Base-by-base conservation (phyloP, 2,329 filamentous ascomycete genomes). In the Immersiporthe knoxdaviesiana region DNA sequence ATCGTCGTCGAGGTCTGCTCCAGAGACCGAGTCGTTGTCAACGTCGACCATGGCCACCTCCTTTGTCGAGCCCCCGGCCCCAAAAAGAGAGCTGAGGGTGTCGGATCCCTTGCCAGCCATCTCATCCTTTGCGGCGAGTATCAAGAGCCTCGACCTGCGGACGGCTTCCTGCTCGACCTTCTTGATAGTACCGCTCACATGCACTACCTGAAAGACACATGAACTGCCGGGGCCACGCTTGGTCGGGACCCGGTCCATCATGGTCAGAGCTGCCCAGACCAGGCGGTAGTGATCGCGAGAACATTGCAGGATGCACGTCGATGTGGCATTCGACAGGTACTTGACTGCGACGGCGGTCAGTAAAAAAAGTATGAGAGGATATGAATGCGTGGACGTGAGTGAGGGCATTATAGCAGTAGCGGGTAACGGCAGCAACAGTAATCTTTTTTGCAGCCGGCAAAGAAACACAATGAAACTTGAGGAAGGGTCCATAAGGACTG, bases 111-210 rank as follows among this genome's bases (percentile, higher is more conserved):
- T 81, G 70, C 74, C 80, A 73, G 78, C 80, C 76, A 80, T 81
- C 60, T 79, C 83, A 37, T 85, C 86, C 76, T 86, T 87, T 65
- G 91, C 89, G 39, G 88, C 86, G 58, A 92, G 82, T 70, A 97
- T 90, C 68, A 93, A 86, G 68, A 85, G 83, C 74, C 91, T 90
- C 56, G 93, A 92, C 70, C 92, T 85, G 4, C 90, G 86, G 75
- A 98, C 91, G 47, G 94, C 93, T 79, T 97, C 94, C 77, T 97
- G 90, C 79, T 98, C 94, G 2, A 90, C 91, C 79, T 97, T 97
- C 74, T 90, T 91, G 76, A 99, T 97, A 3, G 96, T 99, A 21
- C 95, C 96, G 73, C 92, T 96, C 18, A 97, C 93, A 71, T 92
- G 87, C 8, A 97, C 88, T 18, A 99, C 94, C 60, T 91, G 89